Conservation (phyloP, 768 basidiomycete genomes). For the Mycena haematopus region DNA sequence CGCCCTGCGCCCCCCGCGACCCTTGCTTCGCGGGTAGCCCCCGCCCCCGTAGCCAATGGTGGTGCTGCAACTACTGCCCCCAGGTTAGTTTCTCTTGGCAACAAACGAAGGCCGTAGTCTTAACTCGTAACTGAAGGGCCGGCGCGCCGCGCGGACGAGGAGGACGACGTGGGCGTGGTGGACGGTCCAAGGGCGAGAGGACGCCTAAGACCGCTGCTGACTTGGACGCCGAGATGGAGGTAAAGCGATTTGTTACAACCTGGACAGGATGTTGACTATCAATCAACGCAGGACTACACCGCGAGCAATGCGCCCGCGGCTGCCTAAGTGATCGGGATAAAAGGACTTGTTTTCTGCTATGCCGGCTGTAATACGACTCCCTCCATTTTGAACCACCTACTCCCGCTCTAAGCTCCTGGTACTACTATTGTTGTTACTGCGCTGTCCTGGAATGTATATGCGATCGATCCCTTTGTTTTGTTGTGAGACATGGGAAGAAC, state of each 20-base stretch:
- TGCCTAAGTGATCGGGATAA: constrained; percentile 26
- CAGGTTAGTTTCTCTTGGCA: constrained; percentile 37
- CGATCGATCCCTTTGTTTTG: constrained; percentile 3
- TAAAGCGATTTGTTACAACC: constrained; percentile 41
- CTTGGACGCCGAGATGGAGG: constrained; percentile 98
- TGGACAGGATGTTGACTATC: background rate
- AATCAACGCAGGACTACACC: constrained; percentile 67
- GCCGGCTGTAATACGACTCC: constrained; percentile 14
- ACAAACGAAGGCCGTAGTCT: background rate
- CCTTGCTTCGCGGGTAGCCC: constrained; percentile 86
- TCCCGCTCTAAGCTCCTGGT: background rate
- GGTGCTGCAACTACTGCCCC: constrained; percentile 38
- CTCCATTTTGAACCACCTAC: background rate
- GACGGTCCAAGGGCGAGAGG: constrained; percentile 61
- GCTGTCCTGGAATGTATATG: constrained; percentile 2
- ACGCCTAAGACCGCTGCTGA: constrained; percentile 85
- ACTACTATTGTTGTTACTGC: background rate
- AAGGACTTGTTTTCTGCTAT: constrained; percentile 5
- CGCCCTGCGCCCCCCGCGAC: constrained; percentile 64
- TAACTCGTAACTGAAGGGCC: constrained; percentile 29
- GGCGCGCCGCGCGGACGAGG: constrained; percentile 42
- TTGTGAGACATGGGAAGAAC: constrained; percentile 2
- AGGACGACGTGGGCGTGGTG: constrained; percentile 49
- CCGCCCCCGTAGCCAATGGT: constrained; percentile 55
- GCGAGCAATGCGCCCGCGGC: constrained; percentile 60